Evolutionary conservation across 768 basidiomycete species (phyloP), one percentile per base, ranked within the genome.

Genomic region (Boletus vinaceobasis): DNA sequence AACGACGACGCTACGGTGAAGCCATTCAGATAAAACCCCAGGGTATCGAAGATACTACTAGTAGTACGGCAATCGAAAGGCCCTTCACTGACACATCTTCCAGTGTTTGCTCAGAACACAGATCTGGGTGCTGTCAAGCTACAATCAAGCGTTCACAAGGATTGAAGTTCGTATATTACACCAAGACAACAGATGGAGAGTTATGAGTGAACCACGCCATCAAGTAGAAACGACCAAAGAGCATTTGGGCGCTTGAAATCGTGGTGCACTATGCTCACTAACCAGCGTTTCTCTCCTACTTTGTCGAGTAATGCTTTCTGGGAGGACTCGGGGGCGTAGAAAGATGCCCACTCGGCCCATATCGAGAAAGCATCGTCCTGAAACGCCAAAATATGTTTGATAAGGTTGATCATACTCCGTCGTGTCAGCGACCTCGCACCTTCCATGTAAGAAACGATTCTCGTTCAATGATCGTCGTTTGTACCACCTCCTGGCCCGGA

Each of bases 361-460:
- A 94, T 95, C 9, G 86, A 87, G 69, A 97, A 99, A 0, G 93
- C 95, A 68, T 98, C 97, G 32, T 96, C 92, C 94, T 98, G 67
- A 29, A 53, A 43, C 14, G 39, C 11, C 38, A 46, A 50, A 43
- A 58, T 51, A 39, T 54, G 48, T 39, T 44, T 36, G 23, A 45
- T 50, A 39, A 21, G 31, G 47, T 37, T 23, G 37, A 35, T 33
- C 10, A n/a, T 35, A 14, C 35, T 26, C 14, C 39, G 26, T 29
- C 33, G 14, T n/a, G 9, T 37, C 13, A 47, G 2, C 31, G 14
- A 39, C 62, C 11, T 29, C 79, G 47, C 43, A 94, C 96, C 87
- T 95, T 98, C 97, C 97, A 99, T 0, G 93, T 87, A 35, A 91
- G 73, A 78, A 99, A 99, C 14, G 93, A 96, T 66, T 93, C 88